phyloP scores from a whole-genome alignment of 345 rosid genomes.

The Cardamine chenopodiifolia region DNA sequence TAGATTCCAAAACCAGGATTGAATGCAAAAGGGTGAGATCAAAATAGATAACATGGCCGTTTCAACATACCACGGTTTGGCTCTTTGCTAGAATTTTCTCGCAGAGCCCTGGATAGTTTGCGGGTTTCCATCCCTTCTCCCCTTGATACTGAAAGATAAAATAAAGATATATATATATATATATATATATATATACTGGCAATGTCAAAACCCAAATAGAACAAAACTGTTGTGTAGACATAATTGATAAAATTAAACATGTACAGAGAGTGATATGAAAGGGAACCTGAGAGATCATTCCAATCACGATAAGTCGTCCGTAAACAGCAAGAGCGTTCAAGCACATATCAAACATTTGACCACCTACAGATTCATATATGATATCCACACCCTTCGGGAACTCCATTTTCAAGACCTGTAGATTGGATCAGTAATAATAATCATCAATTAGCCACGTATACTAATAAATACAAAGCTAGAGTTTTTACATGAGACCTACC shows the following conservation, averaged over 20 bases:
- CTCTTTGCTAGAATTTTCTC: constrained; percentile 93
- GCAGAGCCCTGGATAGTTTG: constrained; percentile 82
- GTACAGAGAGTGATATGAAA: constrained; percentile 15
- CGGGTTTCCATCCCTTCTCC: constrained; percentile 84
- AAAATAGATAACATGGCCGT: not conserved
- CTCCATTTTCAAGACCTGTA: constrained; percentile 80
- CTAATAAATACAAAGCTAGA: constrained; percentile 7
- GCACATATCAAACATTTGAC: constrained; percentile 86
- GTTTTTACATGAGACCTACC: constrained; percentile 47
- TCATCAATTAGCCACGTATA: not conserved
- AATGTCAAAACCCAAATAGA: not conserved
- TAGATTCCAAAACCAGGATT: not conserved
- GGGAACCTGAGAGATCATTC: constrained; percentile 97
- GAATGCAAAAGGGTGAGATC: not conserved
- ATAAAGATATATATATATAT: too few relatives aligned
- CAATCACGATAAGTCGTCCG: constrained; percentile 84
- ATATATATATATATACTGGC: too few relatives aligned
- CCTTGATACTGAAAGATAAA: constrained; percentile 97
- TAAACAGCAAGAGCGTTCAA: constrained; percentile 80
- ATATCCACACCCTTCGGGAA: constrained; percentile 85
- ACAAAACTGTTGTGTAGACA: not conserved
- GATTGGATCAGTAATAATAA: not conserved
- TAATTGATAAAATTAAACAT: not conserved
- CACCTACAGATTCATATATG: constrained; percentile 94
- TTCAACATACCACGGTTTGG: constrained; percentile 85